These are phyloP conservation scores for Colletotrichum echinochloae DNA, from an alignment of 2,329 filamentous ascomycete species.

Conservation along the genomic window DNA sequence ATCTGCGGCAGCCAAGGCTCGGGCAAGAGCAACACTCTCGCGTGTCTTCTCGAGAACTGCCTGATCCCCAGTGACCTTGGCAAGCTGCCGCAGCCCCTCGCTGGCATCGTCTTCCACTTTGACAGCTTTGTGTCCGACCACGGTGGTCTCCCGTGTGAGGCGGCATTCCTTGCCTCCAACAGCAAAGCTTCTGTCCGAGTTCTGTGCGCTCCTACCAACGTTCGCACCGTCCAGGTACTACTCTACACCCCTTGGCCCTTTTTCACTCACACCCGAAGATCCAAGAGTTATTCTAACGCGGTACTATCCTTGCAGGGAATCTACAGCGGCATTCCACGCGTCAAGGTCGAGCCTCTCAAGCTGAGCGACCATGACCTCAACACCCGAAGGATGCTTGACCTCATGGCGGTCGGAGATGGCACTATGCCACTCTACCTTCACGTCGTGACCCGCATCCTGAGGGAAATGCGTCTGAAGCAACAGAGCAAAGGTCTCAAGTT, in stretches of 20 bases:
- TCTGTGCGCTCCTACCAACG: conserved; percentile 66
- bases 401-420: conserved; percentile 66
- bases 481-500: conserved; percentile 55
- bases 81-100: conserved; percentile 62
- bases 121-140: conserved; percentile 65
- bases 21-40: conserved; percentile 72
- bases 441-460: conserved; percentile 66
- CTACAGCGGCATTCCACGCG: conserved; percentile 56
- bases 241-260: neutral
- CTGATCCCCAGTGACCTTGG: conserved; percentile 60
- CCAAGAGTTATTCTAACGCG: neutral
- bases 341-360: conserved; percentile 62
- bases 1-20: conserved; percentile 74
- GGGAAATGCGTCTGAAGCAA: conserved; percentile 64
- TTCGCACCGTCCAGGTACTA: conserved; percentile 49
- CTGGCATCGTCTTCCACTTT: conserved; percentile 74
- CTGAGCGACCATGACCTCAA: conserved; percentile 66
- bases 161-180: conserved; percentile 64
- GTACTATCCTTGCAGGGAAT: conserved; percentile 46
- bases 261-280: neutral
- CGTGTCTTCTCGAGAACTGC: conserved; percentile 68
- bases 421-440: conserved; percentile 68
- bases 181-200: conserved; percentile 61
- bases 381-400: conserved; percentile 67
- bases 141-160: conserved; percentile 68